phyloP scores from a whole-genome alignment of 2,329 filamentous ascomycete species.

The Diaporthe sp. region DNA sequence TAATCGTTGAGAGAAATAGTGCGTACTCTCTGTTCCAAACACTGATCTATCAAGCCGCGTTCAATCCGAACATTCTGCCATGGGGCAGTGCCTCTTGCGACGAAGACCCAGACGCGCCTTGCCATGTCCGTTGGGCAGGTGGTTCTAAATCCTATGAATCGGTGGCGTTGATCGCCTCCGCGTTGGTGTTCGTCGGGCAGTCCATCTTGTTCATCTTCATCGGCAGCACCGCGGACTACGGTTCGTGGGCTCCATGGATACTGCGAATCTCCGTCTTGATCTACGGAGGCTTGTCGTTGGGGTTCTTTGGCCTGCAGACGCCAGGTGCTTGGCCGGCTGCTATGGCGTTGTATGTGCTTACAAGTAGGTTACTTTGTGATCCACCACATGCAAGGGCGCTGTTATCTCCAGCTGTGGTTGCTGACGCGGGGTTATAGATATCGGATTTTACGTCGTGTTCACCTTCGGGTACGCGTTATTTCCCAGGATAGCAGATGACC shows the following conservation, averaged over 20 bases:
- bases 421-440: neutral
- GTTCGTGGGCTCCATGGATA: constrained; percentile 4
- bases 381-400: no score
- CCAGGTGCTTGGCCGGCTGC: constrained; percentile 9
- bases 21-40: constrained; percentile 11
- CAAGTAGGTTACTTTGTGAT: neutral
- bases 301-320: constrained; percentile 4
- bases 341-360: neutral
- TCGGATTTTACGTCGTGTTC: constrained; percentile 3
- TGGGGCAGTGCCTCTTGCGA: constrained; percentile 11
- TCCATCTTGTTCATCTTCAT: constrained; percentile 15
- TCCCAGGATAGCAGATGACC: neutral
- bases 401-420: fast-evolving
- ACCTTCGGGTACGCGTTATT: neutral
- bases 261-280: neutral
- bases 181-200: neutral
- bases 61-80: constrained; percentile 3
- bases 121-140: neutral
- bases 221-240: constrained; percentile 16
- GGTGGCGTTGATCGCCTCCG: neutral
- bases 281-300: neutral
- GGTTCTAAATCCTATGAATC: constrained; percentile 11
- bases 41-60: constrained; percentile 5
- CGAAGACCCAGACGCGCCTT: constrained; percentile 12
- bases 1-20: neutral